A percentile compares a stretch with the other conserved stretches of the same genome.
phyloP scores from a whole-genome alignment of 179 eudicot species.

The Corrigiola litoralis region DNA sequence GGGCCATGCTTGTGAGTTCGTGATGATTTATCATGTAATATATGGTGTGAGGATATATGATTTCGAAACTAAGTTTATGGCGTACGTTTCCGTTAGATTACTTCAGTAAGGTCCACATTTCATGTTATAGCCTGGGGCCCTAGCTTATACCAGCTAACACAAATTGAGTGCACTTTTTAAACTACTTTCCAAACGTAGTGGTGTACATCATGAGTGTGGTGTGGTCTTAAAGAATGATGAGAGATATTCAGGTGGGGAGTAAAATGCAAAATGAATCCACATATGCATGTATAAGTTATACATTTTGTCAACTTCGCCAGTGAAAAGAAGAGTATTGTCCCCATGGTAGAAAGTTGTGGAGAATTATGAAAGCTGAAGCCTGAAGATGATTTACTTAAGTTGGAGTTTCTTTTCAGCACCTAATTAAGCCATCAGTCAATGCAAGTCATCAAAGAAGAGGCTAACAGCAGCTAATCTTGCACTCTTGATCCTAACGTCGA shows the following conservation, averaged over 20 bases:
- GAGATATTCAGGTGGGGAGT: no score
- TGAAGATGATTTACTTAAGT: slow-evolving; percentile 1
- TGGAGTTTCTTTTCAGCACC: slow-evolving; percentile 7
- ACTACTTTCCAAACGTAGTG: slow-evolving; percentile 28
- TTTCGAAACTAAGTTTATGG: slow-evolving; percentile 14
- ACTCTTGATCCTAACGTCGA: no score
- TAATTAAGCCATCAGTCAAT: not conserved
- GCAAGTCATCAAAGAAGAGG: not conserved
- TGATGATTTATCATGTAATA: not conserved
- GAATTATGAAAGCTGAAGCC: not conserved
- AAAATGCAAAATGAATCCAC: not conserved
- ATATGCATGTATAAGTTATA: not conserved
- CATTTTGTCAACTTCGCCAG: slow-evolving; percentile 10
- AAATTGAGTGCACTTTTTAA: slow-evolving; percentile 21
- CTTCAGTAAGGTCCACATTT: no score
- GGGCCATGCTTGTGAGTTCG: slow-evolving; percentile 8
- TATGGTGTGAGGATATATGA: not conserved
- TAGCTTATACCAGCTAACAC: slow-evolving; percentile 19
- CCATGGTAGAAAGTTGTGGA: not conserved
- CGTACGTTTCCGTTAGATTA: slow-evolving; percentile 8
- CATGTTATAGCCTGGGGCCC: slow-evolving; percentile 15
- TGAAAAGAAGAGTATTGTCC: no score
- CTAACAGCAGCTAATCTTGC: no score
- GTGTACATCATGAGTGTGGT: slow-evolving; percentile 36
- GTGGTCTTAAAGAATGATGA: slow-evolving; percentile 26